Conservation (phyloP, 441 rosid genomes). For the Lepidium campestre region DNA sequence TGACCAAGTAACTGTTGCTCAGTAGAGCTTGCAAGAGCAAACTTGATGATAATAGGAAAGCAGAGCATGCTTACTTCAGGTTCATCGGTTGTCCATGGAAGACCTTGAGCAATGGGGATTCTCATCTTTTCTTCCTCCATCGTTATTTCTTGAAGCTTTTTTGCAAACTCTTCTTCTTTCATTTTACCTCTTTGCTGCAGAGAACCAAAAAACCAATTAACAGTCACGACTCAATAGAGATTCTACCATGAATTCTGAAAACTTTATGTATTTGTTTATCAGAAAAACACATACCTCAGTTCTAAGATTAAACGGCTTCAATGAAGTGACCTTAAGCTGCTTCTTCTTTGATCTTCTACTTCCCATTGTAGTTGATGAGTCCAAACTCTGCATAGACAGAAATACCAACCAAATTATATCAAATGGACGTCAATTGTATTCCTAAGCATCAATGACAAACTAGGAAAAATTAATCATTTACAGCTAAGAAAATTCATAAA, state of each 20-base stretch:
- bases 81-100: conserved; percentile 96
- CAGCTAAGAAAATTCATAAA: background rate
- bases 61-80: conserved; percentile 58
- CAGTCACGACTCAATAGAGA: background rate
- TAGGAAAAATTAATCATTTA: background rate
- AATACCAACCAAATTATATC: background rate
- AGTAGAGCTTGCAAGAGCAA: background rate
- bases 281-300: conserved; percentile 60
- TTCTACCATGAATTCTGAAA: background rate
- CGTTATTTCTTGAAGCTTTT: conserved; percentile 65
- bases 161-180: conserved; percentile 81
- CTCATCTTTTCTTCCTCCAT: conserved; percentile 64
- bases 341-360: conserved; percentile 72
- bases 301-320: conserved; percentile 77
- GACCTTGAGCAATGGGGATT: conserved; percentile 89
- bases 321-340: conserved; percentile 58
- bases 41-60: background rate
- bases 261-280: background rate
- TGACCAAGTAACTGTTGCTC: background rate
- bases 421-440: background rate
- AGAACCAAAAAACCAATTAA: conserved; percentile 12
- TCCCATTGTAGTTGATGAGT: conserved; percentile 55
- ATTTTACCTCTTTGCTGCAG: conserved; percentile 76
- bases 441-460: background rate
- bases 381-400: conserved; percentile 57